Conservation (phyloP, 176 grass and related monocot genomes). For the Leersia perrieri region DNA sequence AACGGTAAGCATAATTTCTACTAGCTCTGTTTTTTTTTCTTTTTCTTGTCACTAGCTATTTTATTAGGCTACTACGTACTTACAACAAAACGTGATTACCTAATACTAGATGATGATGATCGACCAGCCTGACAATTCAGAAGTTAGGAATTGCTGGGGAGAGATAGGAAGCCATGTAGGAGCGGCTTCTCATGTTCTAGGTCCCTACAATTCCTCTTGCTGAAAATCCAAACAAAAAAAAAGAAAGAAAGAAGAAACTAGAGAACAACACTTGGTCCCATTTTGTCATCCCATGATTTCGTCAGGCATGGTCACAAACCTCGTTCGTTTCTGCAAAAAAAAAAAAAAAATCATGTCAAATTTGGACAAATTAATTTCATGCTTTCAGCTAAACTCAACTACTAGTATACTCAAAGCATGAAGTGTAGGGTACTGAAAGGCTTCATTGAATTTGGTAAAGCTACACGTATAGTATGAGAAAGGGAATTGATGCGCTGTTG, state of each 20-base stretch:
- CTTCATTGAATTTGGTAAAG: background rate
- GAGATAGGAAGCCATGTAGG: conserved; percentile 65
- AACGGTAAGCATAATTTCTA: too few species aligned
- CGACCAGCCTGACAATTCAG: background rate
- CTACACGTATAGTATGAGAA: background rate
- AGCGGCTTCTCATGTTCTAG: conserved; percentile 74
- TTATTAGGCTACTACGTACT: background rate
- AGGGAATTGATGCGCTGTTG: background rate
- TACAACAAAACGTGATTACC: background rate
- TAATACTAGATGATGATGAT: background rate
- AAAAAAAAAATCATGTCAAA: background rate
- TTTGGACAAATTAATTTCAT: background rate
- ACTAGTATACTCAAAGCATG: background rate
- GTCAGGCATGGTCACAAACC: conserved; percentile 71
- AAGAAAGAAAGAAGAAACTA: background rate
- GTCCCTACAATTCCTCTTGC: conserved; percentile 29
- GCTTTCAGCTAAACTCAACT: background rate
- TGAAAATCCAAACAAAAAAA: background rate
- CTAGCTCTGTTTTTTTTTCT: background rate
- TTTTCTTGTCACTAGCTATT: background rate
- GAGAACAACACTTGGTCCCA: background rate
- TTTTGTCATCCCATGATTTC: conserved; percentile 70
- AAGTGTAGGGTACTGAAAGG: background rate
- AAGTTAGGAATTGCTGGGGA: conserved; percentile 8
- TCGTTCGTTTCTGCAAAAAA: conserved; percentile 66